These are phyloP conservation scores for Colletotrichum chlorophyti DNA, from an alignment of 2,329 filamentous ascomycete species.

Conservation along the genomic window DNA sequence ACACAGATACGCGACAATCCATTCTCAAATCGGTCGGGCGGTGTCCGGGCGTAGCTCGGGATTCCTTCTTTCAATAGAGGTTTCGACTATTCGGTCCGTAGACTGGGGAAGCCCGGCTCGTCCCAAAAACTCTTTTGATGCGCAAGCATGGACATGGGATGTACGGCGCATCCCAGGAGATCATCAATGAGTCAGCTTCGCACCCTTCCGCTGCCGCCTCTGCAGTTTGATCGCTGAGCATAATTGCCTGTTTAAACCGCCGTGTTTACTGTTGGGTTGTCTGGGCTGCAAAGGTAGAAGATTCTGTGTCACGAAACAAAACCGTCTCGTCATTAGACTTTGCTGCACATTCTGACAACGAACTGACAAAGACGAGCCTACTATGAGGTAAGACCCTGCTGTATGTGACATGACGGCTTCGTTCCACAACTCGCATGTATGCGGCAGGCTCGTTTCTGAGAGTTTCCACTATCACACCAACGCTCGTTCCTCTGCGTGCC, in stretches of 20 bases:
- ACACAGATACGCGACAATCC: neutral
- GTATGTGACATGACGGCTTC: neutral
- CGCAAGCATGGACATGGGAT: neutral
- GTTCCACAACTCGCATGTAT: no score
- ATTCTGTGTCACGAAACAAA: slow-evolving; percentile 3
- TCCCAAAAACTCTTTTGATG: neutral
- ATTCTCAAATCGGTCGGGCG: neutral
- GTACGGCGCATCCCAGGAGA: slow-evolving; percentile 1
- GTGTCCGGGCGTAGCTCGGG: neutral
- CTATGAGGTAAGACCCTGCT: neutral
- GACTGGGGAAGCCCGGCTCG: neutral
- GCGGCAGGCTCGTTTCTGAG: no score
- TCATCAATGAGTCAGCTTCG: neutral
- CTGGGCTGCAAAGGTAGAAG: no score
- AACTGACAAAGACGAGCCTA: neutral
- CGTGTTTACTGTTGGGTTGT: no score
- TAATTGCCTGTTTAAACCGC: neutral
- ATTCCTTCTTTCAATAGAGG: neutral
- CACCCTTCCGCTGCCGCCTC: neutral
- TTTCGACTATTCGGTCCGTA: slow-evolving; percentile 23
- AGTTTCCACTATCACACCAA: no score
- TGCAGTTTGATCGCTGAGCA: neutral
- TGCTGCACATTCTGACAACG: slow-evolving; percentile 6
- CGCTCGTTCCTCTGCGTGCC: no score
- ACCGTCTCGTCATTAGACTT: neutral